Evolutionary conservation across 23 red algal species (phyloP), one percentile per base, ranked within the genome.

Genomic region (Agarophyton chilense): DNA sequence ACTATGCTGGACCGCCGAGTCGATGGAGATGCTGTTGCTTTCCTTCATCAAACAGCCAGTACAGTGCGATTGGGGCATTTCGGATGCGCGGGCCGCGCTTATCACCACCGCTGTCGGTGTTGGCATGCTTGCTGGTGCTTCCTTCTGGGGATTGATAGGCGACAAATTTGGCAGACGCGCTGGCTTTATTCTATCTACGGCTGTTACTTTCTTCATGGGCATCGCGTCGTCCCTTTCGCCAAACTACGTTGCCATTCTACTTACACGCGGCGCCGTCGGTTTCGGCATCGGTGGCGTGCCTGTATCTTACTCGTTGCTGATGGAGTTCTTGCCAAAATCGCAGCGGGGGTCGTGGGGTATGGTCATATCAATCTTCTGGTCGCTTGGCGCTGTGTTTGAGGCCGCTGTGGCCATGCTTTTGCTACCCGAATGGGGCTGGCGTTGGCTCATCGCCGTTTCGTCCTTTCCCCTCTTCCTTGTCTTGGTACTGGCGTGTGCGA

Each of bases 261-360:
- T 82, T 5, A 26, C 67, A 22, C 88, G 88, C 36, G 79, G 88
- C 9, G 34, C 77, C 38, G 77, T 82, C 55, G 88, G 88, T 17
- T 82, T 92, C 38, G 88, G 88, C n/a, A 77, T 92, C n/a, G 88
- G 88, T 40, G 88, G 88, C 52, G 88, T 92, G 12, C 88, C 88
- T 16, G 88, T 92, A 13, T 71, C 75, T 9, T 92, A 82, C 54
- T 68, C 64, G 9, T 67, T 92, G 46, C 44, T 92, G 0, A 83
- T 82, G 78, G 88, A 92, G 61, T 92, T 92, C 52, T 42, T 92
- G 31, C 88, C 88, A 6, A 42, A 46, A 31, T 56, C 60, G 7
- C 75, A 82, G 31, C 88, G 88, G 17, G 88, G 88, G n/a, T 52
- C 58, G 44, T 83, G 77, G 88, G 88, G 88, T 2, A 60, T 83